A percentile compares a stretch with the other conserved stretches of the same genome.
Conservation (phyloP, 768 basidiomycete genomes). For the Nevesoporus exiguus region DNA sequence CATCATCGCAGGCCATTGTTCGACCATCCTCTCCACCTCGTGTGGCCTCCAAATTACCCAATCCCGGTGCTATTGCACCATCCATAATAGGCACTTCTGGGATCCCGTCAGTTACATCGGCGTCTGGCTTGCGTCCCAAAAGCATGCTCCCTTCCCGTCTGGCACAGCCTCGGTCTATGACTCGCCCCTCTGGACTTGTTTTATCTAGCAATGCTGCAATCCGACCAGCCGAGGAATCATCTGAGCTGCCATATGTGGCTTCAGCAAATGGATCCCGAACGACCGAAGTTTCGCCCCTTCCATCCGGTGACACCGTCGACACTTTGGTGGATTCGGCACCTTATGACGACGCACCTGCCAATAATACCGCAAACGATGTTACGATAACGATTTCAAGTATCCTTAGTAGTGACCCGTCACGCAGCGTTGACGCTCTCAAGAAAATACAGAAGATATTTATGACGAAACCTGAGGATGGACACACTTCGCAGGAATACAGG, state of each 20-base stretch:
- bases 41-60: conserved; percentile 41
- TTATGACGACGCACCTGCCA: conserved; percentile 18
- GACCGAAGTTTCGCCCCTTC: conserved; percentile 14
- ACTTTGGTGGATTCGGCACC: conserved; percentile 32
- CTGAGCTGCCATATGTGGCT: conserved; percentile 30
- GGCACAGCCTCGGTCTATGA: conserved; percentile 53
- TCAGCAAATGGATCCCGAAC: conserved; percentile 16
- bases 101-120: conserved; percentile 34
- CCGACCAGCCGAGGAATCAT: conserved; percentile 25
- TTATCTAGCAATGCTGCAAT: conserved; percentile 23
- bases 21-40: conserved; percentile 50
- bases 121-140: conserved; percentile 51
- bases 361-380: conserved; percentile 50
- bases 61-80: conserved; percentile 16
- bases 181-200: conserved; percentile 31
- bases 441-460: conserved; percentile 85
- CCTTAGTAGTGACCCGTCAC: conserved; percentile 77
- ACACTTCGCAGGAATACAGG: conserved; percentile 64
- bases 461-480: conserved; percentile 69
- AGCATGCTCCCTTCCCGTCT: conserved; percentile 74
- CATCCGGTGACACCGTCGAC: conserved; percentile 30
- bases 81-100: conserved; percentile 17
- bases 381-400: conserved; percentile 85
- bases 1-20: conserved; percentile 34
- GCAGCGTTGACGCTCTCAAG: conserved; percentile 92